Evolutionary conservation across 208 protist species (phyloP), one percentile per base, ranked within the genome.

Genomic region (Trypanosoma lewisi): DNA sequence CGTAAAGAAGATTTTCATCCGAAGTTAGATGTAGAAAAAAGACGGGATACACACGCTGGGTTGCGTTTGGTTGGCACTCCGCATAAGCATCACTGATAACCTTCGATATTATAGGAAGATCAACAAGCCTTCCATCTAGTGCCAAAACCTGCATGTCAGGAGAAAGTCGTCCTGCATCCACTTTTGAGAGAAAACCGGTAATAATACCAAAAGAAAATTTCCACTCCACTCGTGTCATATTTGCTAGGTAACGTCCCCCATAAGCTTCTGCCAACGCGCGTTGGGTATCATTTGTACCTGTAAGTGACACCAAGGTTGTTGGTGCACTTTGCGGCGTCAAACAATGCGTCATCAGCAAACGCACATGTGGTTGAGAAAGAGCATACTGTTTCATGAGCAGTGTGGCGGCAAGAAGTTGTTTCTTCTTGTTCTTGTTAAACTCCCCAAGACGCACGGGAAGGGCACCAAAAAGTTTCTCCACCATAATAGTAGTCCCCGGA

Each of bases 401-500:
- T 33, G 76, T 70, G 14, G 78, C 78, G 30, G 63, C 68, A 39
- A 75, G 62, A 31, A 96, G 77, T 56, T 91, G 85, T 58, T 81
- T 80, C 4, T 80, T 76, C 30, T 62, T 77, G 65, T 93, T 95
- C 48, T 84, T 91, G 42, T 80, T 67, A 51, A 94, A 91, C 58
- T 98, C 96, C 44, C 73, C 72, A 30, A 82, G 83, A 9, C 97
- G 85, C 21, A 98, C 95, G 11, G 96, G 95, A 12, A 98, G 62
- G n/a, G 70, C 66, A 7, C 39, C 39, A 66, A 98, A 98, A 12
- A 98, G 75, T 12, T 74, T 50, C n/a, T 67, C 52, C 11, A 83
- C 87, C 0, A 67, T 76, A 16, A 98, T 80, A 2, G 80, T 93
- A 0, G 96, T 98, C 34, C 96, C 96, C 9, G 68, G 21, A 17